A percentile compares a stretch with the other conserved stretches of the same genome.
These are phyloP conservation scores for Beauveria medogensis DNA, from an alignment of 2,329 filamentous ascomycete species.

Conservation along the genomic window DNA sequence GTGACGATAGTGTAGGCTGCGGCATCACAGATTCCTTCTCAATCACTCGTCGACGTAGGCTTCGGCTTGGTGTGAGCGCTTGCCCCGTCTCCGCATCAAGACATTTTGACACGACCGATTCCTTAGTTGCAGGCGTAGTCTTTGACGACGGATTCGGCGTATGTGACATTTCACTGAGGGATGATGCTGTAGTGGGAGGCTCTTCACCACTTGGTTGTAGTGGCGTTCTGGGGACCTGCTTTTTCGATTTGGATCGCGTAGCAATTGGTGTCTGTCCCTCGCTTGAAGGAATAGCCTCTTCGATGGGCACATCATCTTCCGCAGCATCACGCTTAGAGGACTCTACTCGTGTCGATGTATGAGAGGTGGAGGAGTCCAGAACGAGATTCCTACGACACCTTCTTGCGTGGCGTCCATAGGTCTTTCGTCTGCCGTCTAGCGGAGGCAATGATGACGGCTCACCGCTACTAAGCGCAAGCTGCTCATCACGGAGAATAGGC, in stretches of 20 bases:
- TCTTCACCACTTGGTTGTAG: not conserved
- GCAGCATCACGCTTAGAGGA: not conserved
- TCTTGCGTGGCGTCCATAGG: conserved; percentile 17
- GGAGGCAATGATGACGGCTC: conserved; percentile 22
- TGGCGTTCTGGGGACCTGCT: not conserved
- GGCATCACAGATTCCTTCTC: not conserved
- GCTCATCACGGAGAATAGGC: conserved; percentile 21
- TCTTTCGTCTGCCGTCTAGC: conserved; percentile 14
- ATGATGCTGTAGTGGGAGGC: not conserved
- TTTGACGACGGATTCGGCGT: conserved; percentile 31
- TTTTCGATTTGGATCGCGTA: conserved; percentile 1
- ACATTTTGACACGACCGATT: conserved; percentile 20
- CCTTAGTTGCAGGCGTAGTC: conserved; percentile 28
- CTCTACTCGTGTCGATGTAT: not conserved
- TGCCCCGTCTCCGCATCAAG: conserved; percentile 17
- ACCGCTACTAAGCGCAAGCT: conserved; percentile 11
- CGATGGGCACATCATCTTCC: not conserved
- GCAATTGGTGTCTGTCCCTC: not conserved
- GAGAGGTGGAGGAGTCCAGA: conserved; percentile 20
- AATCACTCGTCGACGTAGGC: not conserved
- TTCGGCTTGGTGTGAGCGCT: conserved; percentile 17
- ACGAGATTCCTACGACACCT: conserved; percentile 19
- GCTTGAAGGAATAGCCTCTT: not conserved
- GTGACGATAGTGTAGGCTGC: not conserved
- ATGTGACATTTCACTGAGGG: conserved; percentile 30